phyloP scores from a whole-genome alignment of 2,329 filamentous ascomycete genomes.

The Didymella lethalis region DNA sequence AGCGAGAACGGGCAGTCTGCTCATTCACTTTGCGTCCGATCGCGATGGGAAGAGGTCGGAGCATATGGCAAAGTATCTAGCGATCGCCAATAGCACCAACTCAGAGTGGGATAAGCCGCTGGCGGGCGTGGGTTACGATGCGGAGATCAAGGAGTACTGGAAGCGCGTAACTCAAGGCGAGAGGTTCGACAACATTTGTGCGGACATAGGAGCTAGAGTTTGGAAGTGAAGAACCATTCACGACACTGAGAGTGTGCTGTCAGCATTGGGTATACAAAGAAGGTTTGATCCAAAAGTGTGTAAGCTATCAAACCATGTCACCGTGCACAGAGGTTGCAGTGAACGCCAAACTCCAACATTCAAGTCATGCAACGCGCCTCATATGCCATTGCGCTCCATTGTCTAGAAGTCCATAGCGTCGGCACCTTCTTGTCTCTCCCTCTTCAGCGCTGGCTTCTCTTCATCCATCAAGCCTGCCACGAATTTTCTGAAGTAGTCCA shows the following conservation, averaged over 20 bases:
- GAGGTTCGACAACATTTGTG: not conserved
- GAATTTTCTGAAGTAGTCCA: slow-evolving; percentile 87
- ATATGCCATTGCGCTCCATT: not conserved
- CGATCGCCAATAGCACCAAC: not conserved
- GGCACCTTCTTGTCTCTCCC: slow-evolving; percentile 64
- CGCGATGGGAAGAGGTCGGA: not conserved
- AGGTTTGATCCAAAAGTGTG: not conserved
- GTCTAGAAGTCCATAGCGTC: slow-evolving; percentile 71
- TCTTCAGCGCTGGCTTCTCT: slow-evolving; percentile 58
- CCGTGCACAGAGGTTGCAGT: not conserved
- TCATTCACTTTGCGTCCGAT: not conserved
- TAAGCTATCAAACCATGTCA: not conserved
- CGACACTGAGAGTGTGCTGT: not conserved
- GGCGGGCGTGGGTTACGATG: not conserved
- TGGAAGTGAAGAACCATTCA: not conserved
- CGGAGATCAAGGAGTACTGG: not conserved
- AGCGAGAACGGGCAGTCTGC: not conserved
- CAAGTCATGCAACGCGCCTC: slow-evolving; percentile 4
- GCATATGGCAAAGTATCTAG: not conserved
- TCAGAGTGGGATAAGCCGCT: not conserved
- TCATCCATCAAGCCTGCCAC: slow-evolving; percentile 82
- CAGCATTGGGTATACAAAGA: not conserved
- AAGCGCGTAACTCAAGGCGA: not conserved
- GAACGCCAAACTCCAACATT: slow-evolving; percentile 4
- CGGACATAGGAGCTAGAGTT: not conserved